Base-by-base conservation (phyloP, 805 yeast genomes). In the Hanseniaspora taiwanica region DNA sequence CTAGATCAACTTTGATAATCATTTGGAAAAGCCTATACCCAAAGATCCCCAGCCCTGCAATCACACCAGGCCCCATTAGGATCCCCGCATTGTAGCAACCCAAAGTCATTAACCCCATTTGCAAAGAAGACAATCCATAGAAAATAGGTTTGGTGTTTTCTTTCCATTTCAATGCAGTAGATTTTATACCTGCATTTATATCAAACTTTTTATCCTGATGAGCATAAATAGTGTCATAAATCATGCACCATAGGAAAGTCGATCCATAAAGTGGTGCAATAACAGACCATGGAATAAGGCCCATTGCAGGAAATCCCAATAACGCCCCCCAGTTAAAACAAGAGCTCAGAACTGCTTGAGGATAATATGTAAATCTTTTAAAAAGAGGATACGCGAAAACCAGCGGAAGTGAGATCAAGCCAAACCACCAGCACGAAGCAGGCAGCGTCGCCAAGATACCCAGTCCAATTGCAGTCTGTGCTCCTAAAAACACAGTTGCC, bases 131-230 rank as follows among this genome's bases (percentile, higher is more conserved):
- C 47, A 86, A 55, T 1, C 72, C 77, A 35, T 73, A 66, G 51
- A 82, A 66, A 33, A 86, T 74, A 9, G 75, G 69, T 55, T 81
- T 86, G 1, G 95, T 73, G 24, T 73, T 69, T 18, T 71, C 72
- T 7, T 93, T 94, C 98, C 98, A 93, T 2, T 82, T 87, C 48
- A 91, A 69, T 6, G 99, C 99, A 1, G 97, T 86, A 2, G 95
- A 83, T 58, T 86, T 86, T 49, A 91, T 81, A 17, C 98, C 98
- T 0, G 94, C 96, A 43, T 72, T 68, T 40, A 83, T 63, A 60
- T 91, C 99, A 53, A 80, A 91, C 39, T 59, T 62, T 62, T 91
- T 91, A 60, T 91, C 99, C 63, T 91, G 99, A 56, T 91, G 99
- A 1, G 98, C 99, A 58, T 91, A 91, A 31, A 91, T 74, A 2